Base-by-base conservation (phyloP, 75 land plant species). In the Larix kaempferi region DNA sequence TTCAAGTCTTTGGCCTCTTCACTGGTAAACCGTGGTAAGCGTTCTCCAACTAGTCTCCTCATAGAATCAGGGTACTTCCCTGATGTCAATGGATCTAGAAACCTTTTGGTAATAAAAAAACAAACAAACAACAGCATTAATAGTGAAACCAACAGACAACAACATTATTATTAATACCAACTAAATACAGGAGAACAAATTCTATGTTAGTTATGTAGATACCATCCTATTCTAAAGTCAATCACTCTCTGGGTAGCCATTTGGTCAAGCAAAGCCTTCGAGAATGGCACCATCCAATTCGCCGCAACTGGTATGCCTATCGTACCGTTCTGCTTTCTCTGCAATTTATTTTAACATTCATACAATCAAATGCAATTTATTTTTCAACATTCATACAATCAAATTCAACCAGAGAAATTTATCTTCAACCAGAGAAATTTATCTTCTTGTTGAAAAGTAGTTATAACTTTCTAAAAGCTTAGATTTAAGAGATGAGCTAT, bases 1-100 rank as follows among this genome's bases (percentile, higher is more conserved):
- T 29, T 29, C 33, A 29, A 29, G 1, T 29, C 33, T 29, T 29
- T 29, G 19, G 85, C 73, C 72, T 90, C 74, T 39, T 27, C 10
- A 23, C 67, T 63, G 13, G 82, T 88, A 80, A 88, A 90, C 1
- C 39, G 15, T 6, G 90, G 92, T 0, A 90, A 73, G 33, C 86
- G 83, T 3, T 80, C 29, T 6, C 78, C 80, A 11, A 29, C 87
- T 6, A 54, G 13, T 55, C 56, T 33, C 57, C 59, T 76, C 92
- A 90, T 90, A 25, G 58, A 57, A 15, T 56, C 44, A 13, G 90
- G 92, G 49, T 88, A 90, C 44, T 83, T 78, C 29, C 90, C 90
- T 39, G 14, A 56, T 11, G 83, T 77, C 22, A 90, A 55, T 25
- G 92, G 91, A 29, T 89, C 78, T 76, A 87, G 37, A 37, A 76